Conservation (phyloP, 441 rosid genomes). For the Syzygium malaccense region DNA sequence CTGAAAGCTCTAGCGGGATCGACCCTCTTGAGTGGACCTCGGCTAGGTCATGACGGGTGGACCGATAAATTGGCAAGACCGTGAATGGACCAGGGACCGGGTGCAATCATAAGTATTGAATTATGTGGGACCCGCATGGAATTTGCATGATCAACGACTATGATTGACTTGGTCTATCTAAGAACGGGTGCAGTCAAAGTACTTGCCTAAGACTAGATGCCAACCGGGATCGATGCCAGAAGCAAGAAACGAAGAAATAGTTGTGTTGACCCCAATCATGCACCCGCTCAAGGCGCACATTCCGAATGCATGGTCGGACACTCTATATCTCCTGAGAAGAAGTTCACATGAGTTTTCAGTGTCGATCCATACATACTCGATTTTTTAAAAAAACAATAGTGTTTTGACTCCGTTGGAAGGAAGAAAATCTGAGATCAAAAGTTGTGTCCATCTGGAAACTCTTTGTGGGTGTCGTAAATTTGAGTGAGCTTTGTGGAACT, state of each 20-base stretch:
- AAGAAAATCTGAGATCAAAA: background rate
- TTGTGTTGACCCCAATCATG: background rate
- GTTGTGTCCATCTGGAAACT: background rate
- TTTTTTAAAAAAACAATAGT: rapidly evolving
- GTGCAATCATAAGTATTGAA: background rate
- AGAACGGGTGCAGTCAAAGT: background rate
- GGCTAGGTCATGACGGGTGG: background rate
- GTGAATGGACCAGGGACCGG: background rate
- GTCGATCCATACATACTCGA: background rate
- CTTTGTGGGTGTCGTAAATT: background rate
- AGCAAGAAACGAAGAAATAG: background rate
- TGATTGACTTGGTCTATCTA: background rate
- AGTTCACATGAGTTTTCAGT: background rate
- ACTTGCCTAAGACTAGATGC: background rate
- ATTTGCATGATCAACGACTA: background rate
- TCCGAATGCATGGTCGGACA: background rate
- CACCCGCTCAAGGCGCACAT: background rate
- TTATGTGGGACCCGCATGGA: background rate
- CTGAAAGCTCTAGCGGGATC: background rate
- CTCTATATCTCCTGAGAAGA: background rate
- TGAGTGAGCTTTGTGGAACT: background rate
- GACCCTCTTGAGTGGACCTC: background rate
- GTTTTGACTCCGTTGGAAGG: background rate
- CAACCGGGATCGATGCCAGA: background rate
- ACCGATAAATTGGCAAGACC: background rate